Conservation (phyloP, 495 filamentous ascomycete species). For the Aspergillus leporis region DNA sequence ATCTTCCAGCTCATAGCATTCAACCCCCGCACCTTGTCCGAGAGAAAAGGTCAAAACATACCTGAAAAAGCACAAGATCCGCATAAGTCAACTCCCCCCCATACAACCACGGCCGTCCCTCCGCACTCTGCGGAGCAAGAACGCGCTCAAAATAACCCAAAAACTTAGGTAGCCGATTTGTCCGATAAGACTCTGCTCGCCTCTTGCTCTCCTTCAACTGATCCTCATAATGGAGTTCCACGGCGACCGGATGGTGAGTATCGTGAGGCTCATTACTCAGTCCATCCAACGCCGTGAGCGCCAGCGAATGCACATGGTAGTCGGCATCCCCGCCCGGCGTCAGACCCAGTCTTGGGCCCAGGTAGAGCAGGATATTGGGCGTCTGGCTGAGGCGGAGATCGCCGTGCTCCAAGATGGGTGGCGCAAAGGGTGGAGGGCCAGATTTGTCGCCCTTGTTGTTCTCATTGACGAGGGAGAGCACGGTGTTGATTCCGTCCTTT, state of each 20-base stretch:
- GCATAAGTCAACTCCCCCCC: not conserved
- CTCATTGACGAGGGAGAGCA: not conserved
- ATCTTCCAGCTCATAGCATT: not conserved
- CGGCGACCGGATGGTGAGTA: not conserved
- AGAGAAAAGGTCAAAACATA: not conserved
- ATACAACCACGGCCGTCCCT: not conserved
- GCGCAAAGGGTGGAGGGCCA: not conserved
- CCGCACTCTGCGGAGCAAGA: not conserved
- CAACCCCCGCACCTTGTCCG: too few species aligned
- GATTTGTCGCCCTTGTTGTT: not conserved
- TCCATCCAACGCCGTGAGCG: not conserved
- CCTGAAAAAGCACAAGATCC: not conserved
- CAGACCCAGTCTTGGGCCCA: not conserved
- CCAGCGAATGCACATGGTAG: not conserved
- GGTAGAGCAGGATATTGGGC: not conserved
- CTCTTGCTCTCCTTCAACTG: not conserved
- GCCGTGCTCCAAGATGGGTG: not conserved
- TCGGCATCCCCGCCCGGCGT: not conserved
- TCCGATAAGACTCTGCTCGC: not conserved
- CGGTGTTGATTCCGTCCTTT: not conserved
- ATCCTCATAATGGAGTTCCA: constrained; percentile 1
- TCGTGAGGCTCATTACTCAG: not conserved
- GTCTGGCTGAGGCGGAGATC: not conserved
- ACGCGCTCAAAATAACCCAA: not conserved
- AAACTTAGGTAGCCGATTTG: not conserved